Evolutionary conservation across 2,329 filamentous ascomycete genomes (phyloP).

Genomic region (Aureobasidium pullulans): DNA sequence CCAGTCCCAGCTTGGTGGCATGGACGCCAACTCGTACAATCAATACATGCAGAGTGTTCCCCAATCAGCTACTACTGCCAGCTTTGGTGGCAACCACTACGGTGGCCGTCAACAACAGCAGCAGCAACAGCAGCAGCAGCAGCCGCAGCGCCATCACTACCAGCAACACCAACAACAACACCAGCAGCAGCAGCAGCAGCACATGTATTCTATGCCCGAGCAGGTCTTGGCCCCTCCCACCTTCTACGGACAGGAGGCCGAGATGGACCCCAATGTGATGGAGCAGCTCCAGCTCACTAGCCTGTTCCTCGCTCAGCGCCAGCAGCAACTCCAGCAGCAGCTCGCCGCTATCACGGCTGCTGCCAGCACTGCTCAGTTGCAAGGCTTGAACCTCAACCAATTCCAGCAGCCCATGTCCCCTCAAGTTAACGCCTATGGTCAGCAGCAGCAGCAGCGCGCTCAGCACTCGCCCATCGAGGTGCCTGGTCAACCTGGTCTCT

Average conservation of each 20-base stretch:
- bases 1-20: constrained; percentile 37
- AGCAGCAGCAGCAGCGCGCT: constrained; percentile 55
- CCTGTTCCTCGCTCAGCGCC: constrained; percentile 85
- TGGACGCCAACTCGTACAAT: constrained; percentile 35
- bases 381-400: constrained; percentile 61
- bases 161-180: constrained; percentile 37
- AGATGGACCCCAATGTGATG: constrained; percentile 79
- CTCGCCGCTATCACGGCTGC: constrained; percentile 75
- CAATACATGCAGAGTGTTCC: constrained; percentile 42
- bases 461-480: constrained; percentile 56
- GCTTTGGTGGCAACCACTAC: constrained; percentile 38
- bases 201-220: constrained; percentile 66
- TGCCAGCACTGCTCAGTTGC: constrained; percentile 62
- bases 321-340: constrained; percentile 91
- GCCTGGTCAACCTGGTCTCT: constrained; percentile 65
- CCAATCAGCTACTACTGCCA: constrained; percentile 52
- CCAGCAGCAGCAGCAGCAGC: constrained; percentile 37
- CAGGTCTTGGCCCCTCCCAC: constrained; percentile 81
- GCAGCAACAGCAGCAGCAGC: constrained; percentile 40
- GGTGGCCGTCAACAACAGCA: constrained; percentile 34
- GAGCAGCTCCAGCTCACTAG: constrained; percentile 88
- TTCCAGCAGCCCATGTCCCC: constrained; percentile 39
- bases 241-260: constrained; percentile 62
- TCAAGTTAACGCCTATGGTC: constrained; percentile 52
- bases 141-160: constrained; percentile 35